phyloP scores from a whole-genome alignment of 139 green algal species.

The Edaphochlamys debaryana region DNA sequence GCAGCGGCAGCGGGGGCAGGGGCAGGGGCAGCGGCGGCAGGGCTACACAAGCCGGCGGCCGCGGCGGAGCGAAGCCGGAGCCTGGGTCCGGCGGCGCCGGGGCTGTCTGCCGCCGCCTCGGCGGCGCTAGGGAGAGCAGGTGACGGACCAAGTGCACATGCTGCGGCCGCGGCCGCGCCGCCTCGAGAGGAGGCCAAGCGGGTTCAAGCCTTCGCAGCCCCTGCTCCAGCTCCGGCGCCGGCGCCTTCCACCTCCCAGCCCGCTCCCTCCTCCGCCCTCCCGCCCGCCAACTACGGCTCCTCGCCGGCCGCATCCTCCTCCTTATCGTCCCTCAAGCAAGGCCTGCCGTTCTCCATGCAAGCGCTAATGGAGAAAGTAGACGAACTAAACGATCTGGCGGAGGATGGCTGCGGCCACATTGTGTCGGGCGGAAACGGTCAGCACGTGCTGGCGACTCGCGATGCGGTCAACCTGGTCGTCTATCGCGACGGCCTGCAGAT shows the following conservation, averaged over 20 bases:
- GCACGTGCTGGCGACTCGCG: constrained; percentile 50
- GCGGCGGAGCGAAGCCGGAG: neutral
- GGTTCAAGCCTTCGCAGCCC: neutral
- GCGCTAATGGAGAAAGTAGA: constrained; percentile 46
- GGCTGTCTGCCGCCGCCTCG: neutral
- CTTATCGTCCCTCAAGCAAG: no score
- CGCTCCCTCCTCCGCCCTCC: no score
- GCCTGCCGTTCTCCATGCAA: neutral
- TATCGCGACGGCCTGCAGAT: constrained; percentile 59
- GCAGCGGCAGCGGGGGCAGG: neutral
- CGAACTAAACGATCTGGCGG: constrained; percentile 59
- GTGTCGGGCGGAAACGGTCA: constrained; percentile 17
- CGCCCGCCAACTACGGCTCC: no score
- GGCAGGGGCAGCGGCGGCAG: neutral
- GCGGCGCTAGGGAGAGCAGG: neutral
- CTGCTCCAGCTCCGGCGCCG: no score
- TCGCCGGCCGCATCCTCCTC: no score
- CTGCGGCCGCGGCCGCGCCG: neutral
- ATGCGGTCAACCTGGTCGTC: constrained; percentile 51
- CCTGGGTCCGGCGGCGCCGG: neutral
- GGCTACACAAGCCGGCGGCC: neutral
- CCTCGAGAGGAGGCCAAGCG: no score
- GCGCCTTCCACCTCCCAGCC: neutral
- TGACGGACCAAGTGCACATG: neutral
- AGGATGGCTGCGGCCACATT: constrained; percentile 46